Percentiles rank a stretch among this genome's conserved stretches.
These are phyloP conservation scores for Talaromyces stipitatus DNA, from an alignment of 495 filamentous ascomycete species.

Conservation along the genomic window DNA sequence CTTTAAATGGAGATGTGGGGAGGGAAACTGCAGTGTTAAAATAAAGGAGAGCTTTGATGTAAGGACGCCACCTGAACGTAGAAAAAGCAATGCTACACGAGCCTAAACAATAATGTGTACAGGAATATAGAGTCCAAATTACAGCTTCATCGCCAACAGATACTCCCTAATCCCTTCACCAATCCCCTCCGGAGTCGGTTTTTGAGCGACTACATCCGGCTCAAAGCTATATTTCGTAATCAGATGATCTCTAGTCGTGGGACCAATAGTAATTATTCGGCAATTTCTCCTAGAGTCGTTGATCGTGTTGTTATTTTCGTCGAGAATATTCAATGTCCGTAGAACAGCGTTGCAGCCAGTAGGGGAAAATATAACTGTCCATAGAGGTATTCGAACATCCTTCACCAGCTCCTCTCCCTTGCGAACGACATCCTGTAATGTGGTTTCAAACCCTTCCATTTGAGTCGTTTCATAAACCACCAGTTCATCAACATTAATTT, in stretches of 20 bases:
- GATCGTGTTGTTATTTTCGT: not conserved
- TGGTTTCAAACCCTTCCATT: slow-evolving; percentile 60
- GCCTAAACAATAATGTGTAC: too few relatives aligned
- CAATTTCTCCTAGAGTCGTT: slow-evolving; percentile 23
- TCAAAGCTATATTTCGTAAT: slow-evolving; percentile 56
- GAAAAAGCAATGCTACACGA: too few relatives aligned
- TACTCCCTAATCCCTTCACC: slow-evolving; percentile 47
- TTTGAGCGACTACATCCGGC: slow-evolving; percentile 75
- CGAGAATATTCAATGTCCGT: slow-evolving; percentile 21
- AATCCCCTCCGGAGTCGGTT: slow-evolving; percentile 80
- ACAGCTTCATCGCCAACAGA: not conserved
- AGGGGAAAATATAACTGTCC: slow-evolving; percentile 93
- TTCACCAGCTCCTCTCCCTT: slow-evolving; percentile 11
- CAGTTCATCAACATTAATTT: slow-evolving; percentile 64
- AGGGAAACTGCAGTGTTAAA: too few relatives aligned
- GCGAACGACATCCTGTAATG: slow-evolving; percentile 46
- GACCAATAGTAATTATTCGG: slow-evolving; percentile 81
- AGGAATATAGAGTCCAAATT: too few relatives aligned
- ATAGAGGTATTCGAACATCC: slow-evolving; percentile 32
- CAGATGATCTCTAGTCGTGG: slow-evolving; percentile 80
- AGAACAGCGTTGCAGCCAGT: slow-evolving; percentile 82
- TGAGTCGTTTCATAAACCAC: slow-evolving; percentile 82
- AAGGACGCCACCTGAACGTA: too few relatives aligned
- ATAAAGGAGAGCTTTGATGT: too few relatives aligned
- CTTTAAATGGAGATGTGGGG: too few relatives aligned